Percentiles rank a stretch among this genome's conserved stretches.
These are phyloP conservation scores for Alnus rubra DNA, from an alignment of 306 rosid species.

Conservation along the genomic window DNA sequence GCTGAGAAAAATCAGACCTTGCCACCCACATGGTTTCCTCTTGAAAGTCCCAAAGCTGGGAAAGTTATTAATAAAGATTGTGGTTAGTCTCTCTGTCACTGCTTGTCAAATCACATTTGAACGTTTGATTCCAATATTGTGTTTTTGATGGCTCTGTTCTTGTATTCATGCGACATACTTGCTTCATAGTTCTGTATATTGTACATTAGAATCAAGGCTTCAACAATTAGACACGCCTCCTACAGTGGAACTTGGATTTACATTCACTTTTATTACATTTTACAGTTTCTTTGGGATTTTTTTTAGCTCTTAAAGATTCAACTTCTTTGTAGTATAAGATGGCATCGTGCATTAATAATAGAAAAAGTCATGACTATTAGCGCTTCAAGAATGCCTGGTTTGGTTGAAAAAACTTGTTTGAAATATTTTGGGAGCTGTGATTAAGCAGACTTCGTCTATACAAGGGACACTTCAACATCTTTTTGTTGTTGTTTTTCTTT, in stretches of 20 bases:
- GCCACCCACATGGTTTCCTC: slow-evolving; percentile 73
- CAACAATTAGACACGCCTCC: not conserved
- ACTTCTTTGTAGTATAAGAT: not conserved
- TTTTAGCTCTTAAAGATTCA: not conserved
- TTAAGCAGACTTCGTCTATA: not conserved
- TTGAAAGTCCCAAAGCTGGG: slow-evolving; percentile 45
- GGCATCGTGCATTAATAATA: not conserved
- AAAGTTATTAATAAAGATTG: slow-evolving; percentile 49
- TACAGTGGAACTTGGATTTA: not conserved
- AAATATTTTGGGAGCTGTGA: not conserved
- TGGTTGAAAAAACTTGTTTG: not conserved
- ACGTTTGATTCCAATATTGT: not conserved
- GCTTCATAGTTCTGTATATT: not conserved
- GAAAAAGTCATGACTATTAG: not conserved
- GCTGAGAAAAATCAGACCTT: slow-evolving; percentile 51
- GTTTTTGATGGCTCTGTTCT: not conserved
- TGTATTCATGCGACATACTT: not conserved
- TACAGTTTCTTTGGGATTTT: not conserved
- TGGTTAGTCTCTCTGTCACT: slow-evolving; percentile 49
- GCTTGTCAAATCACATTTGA: not conserved
- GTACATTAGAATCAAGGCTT: not conserved
- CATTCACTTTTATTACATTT: not conserved
- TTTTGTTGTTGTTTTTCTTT: not conserved
- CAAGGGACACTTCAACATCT: not conserved
- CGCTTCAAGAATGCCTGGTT: not conserved